Evolutionary conservation across 177 flowering plant genomes (phyloP).

Genomic region (Telopea speciosissima): DNA sequence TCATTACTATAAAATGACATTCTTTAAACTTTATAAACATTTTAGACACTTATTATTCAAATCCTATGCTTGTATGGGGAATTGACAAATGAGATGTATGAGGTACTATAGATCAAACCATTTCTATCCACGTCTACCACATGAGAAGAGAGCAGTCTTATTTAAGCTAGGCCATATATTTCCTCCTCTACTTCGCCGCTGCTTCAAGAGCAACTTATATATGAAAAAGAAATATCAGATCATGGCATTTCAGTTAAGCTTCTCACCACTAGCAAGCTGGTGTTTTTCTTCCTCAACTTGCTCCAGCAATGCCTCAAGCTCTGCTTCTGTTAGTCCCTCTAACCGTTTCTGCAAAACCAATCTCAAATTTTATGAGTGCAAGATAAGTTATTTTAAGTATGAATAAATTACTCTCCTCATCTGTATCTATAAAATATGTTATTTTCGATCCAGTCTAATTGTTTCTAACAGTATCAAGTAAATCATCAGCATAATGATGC

Average conservation of each 20-base stretch:
- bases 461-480: background rate
- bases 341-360: conserved; percentile 65
- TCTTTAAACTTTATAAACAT: no score
- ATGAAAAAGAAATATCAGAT: background rate
- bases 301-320: conserved; percentile 69
- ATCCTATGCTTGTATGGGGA: no score
- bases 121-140: no score
- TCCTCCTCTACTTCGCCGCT: no score
- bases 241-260: conserved; percentile 30
- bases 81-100: no score
- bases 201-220: no score
- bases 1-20: no score
- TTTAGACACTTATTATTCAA: no score
- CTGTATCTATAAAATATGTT: background rate
- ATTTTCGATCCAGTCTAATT: background rate
- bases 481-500: background rate
- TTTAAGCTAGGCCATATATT: no score
- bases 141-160: no score
- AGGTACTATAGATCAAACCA: no score
- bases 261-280: conserved; percentile 38
- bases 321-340: conserved; percentile 87
- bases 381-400: background rate
- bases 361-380: background rate
- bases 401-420: background rate
- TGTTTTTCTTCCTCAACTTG: conserved; percentile 93